Conservation (phyloP, 768 basidiomycete species). For the Pisolithus microcarpus region DNA sequence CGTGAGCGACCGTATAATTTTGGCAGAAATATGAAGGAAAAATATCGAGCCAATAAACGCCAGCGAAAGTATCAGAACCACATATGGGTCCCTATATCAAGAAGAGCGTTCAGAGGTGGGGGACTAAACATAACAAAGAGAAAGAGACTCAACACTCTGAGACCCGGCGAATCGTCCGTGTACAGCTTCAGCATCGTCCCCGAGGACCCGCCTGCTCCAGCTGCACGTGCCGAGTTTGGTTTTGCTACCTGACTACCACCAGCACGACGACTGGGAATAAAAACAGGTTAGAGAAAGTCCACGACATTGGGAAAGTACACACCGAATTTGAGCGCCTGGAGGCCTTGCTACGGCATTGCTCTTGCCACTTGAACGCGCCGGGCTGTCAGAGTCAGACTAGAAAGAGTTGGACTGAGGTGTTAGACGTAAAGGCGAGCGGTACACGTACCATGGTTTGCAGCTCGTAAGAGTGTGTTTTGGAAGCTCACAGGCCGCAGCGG, state of each 20-base stretch:
- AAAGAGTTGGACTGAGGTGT: neutral
- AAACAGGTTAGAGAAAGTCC: neutral
- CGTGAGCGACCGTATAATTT: conserved; percentile 85
- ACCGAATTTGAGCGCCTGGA: conserved; percentile 80
- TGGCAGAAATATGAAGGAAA: conserved; percentile 96
- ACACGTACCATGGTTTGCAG: conserved; percentile 27
- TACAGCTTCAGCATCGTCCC: conserved; percentile 99
- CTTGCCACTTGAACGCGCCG: conserved; percentile 37
- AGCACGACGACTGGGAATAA: conserved; percentile 57
- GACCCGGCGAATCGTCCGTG: conserved; percentile 95
- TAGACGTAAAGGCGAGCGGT: neutral
- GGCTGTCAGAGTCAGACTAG: conserved; percentile 80
- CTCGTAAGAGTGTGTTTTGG: conserved; percentile 4
- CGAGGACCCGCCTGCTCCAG: conserved; percentile 92
- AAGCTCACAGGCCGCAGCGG: neutral
- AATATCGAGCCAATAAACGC: conserved; percentile 98
- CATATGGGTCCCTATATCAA: conserved; percentile 78
- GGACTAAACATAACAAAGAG: neutral
- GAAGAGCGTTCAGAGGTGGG: conserved; percentile 4
- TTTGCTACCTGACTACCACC: conserved; percentile 54
- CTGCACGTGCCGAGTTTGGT: conserved; percentile 84
- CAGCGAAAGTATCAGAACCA: conserved; percentile 90
- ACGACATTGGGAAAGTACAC: conserved; percentile 16
- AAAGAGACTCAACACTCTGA: conserved; percentile 77
- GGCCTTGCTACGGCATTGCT: conserved; percentile 57